These are phyloP conservation scores for Harringtonia lauricola DNA, from an alignment of 2,329 filamentous ascomycete species.

Conservation along the genomic window DNA sequence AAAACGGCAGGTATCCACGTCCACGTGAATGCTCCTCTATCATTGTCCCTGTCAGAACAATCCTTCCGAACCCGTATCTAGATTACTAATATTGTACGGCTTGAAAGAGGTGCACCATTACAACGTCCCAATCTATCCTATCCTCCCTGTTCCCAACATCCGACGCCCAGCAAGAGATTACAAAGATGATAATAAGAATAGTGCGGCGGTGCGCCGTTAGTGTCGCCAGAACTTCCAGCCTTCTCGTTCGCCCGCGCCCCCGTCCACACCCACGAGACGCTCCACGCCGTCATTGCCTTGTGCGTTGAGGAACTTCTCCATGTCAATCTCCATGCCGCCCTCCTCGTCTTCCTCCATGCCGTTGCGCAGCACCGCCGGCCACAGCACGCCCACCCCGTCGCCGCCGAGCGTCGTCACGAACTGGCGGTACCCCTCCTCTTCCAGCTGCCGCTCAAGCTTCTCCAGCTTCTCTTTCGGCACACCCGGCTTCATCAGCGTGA, in stretches of 20 bases:
- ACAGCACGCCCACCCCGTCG: constrained; percentile 87
- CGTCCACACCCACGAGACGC: constrained; percentile 69
- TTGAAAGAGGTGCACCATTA: no score
- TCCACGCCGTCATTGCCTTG: constrained; percentile 80
- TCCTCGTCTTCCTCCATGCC: constrained; percentile 66
- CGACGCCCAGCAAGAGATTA: no score
- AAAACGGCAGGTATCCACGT: neutral
- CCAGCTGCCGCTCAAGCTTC: constrained; percentile 53
- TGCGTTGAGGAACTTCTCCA: constrained; percentile 72
- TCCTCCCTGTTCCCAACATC: no score
- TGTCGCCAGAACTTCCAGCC: constrained; percentile 74
- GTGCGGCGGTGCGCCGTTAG: neutral
- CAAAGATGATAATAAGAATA: no score
- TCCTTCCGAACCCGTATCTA: no score
- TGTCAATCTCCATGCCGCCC: constrained; percentile 84
- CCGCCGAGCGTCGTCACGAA: constrained; percentile 88
- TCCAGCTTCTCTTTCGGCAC: constrained; percentile 43
- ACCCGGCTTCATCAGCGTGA: constrained; percentile 71
- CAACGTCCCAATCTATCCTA: no score
- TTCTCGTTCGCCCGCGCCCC: constrained; percentile 55
- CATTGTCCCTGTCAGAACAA: no score
- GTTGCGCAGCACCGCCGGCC: constrained; percentile 83
- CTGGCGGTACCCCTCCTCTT: constrained; percentile 64
- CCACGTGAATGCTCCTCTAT: neutral
- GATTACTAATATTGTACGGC: no score